Percentiles rank a stretch among this genome's conserved stretches.
phyloP scores from a whole-genome alignment of 2,329 filamentous ascomycete species.

The Massarina eburnea region DNA sequence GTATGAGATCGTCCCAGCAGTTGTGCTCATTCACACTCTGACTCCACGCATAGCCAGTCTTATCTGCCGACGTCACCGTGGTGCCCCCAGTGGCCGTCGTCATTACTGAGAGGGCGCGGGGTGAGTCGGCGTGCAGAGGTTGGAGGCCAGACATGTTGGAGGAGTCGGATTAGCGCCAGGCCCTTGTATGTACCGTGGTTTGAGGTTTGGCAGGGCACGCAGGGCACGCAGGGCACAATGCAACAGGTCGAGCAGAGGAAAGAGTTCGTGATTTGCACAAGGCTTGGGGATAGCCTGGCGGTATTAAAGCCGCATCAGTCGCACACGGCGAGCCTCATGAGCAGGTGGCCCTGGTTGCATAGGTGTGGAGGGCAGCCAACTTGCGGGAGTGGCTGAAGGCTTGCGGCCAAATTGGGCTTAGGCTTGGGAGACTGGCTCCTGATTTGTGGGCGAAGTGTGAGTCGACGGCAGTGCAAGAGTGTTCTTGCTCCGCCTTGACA shows the following conservation, averaged over 20 bases:
- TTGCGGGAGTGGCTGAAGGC: conserved; percentile 33
- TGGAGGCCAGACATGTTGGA: not conserved
- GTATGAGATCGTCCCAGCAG: conserved; percentile 52
- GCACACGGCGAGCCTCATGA: conserved; percentile 24
- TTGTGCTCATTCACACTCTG: conserved; percentile 43
- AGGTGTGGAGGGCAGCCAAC: conserved; percentile 13
- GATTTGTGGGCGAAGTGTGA: conserved; percentile 13
- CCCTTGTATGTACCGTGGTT: conserved; percentile 1
- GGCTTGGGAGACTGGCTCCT: conserved; percentile 9
- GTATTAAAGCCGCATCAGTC: conserved; percentile 23
- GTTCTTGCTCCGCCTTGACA: conserved; percentile 17
- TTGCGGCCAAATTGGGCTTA: not conserved
- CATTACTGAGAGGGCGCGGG: conserved; percentile 37
- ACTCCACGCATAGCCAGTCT: conserved; percentile 49
- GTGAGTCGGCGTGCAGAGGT: conserved; percentile 22
- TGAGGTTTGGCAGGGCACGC: not conserved
- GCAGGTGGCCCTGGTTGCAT: conserved; percentile 13
- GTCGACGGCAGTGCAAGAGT: conserved; percentile 2
- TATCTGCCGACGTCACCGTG: conserved; percentile 33
- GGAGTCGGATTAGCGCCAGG: conserved; percentile 3
- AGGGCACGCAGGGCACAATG: no score
- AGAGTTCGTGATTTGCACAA: conserved; percentile 14
- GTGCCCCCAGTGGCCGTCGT: conserved; percentile 39
- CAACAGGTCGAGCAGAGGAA: conserved; percentile 3
- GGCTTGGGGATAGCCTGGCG: conserved; percentile 18